Evolutionary conservation across 2,329 filamentous ascomycete genomes (phyloP), one percentile per base, ranked within the genome.

Genomic region (Beauveria bassiana): DNA sequence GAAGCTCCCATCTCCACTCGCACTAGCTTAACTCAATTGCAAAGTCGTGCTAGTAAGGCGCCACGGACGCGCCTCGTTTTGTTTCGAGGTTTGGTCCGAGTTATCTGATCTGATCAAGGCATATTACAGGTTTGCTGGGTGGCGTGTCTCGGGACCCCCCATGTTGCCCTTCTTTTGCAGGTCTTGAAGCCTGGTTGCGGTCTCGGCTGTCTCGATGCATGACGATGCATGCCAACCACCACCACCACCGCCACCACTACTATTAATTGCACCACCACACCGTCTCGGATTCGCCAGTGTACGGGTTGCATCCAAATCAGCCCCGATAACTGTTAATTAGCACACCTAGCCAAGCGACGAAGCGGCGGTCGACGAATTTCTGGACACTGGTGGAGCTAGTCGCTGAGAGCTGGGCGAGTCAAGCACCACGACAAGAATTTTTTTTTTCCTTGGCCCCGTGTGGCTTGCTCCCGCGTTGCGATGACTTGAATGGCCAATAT

Each of bases 81-180:
- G 49, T 51, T 51, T 52, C 47, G 34, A 59, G 34, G 34, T 38
- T 38, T 38, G 34, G 34, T 14, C 34, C 49, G 10, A 54, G 28
- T 61, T 59, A 61, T 61, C 58, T 61, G 58, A 61, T 61, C 58
- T 16, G 40, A 61, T 52, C 18, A 42, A 43, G 26, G 16, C 24
- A 55, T n/a, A 28, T 9, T 20, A 22, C 26, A 56, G 16, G 42
- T 5, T 49, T 49, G 54, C 10, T 43, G 16, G 9, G 38, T 47
- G 40, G 40, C 52, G 16, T 54, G 38, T 55, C 40, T 55, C 18
- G 24, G 20, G 14, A 3, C 2, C 20, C 20, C 6, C 22, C 6
- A 46, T 54, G 51, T 22, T 22, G 45, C 16, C 20, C 51, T 24
- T 55, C 31, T 56, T 10, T 46, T 12, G 26, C 24, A 46, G 42